These are phyloP conservation scores for Schwanniomyces occidentalis DNA, from an alignment of 805 yeast genomes.

Conservation along the genomic window DNA sequence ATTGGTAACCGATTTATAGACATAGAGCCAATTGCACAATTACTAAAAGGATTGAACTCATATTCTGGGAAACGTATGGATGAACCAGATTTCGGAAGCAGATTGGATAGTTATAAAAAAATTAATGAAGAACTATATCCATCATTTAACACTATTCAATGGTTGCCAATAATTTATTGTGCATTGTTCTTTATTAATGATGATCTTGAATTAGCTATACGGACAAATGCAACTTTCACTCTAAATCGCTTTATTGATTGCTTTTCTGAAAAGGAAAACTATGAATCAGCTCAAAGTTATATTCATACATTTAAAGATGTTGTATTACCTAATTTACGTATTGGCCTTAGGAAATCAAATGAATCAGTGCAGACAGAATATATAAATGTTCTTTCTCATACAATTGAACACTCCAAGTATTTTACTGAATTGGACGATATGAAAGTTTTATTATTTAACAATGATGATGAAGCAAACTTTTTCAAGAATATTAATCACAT, in stretches of 20 bases:
- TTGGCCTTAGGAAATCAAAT: constrained; percentile 59
- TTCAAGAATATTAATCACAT: constrained; percentile 77
- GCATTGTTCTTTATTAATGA: constrained; percentile 73
- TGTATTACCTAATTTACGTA: constrained; percentile 63
- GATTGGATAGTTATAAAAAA: constrained; percentile 64
- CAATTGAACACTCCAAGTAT: constrained; percentile 49
- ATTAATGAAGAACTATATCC: constrained; percentile 58
- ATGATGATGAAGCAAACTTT: constrained; percentile 83
- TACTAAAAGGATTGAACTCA: constrained; percentile 71
- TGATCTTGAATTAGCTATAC: constrained; percentile 73
- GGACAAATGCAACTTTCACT: constrained; percentile 71
- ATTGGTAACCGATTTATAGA: constrained; percentile 57
- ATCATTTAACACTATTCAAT: constrained; percentile 52
- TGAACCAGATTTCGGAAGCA: constrained; percentile 76
- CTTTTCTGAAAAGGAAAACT: constrained; percentile 26
- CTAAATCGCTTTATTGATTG: constrained; percentile 67
- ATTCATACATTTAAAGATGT: constrained; percentile 48
- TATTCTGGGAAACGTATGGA: constrained; percentile 60
- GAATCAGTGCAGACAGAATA: constrained; percentile 74
- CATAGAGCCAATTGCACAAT: constrained; percentile 41
- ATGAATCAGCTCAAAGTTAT: constrained; percentile 26
- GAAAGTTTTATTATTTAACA: constrained; percentile 56
- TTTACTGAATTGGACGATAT: constrained; percentile 60
- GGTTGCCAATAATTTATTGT: constrained; percentile 77
- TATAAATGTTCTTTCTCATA: constrained; percentile 62